Evolutionary conservation across 345 rosid species (phyloP), one percentile per base, ranked within the genome.

Genomic region (Mercurialis annua): DNA sequence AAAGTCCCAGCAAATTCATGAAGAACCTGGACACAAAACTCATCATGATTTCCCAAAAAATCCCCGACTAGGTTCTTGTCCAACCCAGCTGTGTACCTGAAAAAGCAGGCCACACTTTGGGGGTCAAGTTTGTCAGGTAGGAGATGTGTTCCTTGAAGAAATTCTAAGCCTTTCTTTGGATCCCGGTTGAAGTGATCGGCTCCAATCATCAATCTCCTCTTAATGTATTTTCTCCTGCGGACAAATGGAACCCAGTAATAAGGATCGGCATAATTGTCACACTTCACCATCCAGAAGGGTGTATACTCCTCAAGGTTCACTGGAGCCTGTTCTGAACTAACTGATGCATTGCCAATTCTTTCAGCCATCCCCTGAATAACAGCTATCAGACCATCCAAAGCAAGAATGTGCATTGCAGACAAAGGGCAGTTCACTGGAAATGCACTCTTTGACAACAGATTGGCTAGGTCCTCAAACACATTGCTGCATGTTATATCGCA

Each of bases 141-240:
- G 76, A 94, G 96, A 84, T 94, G 97, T 30, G 96, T 89, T 77
- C 96, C 99, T 82, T 94, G 99, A 43, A 94, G 99, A 80, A 87
- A 92, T 77, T 94, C 98, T 70, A 94, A 73, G 71, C 99, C 99
- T 76, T 94, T 94, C 88, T 94, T 91, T 3, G 99, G 98, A 66
- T 94, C 98, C 74, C 99, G 93, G 77, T 94, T 94, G 68, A 94
- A 94, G 78, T 94, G 99, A 85, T 94, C 98, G 69, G 98, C 99
- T 69, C 99, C 99, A 74, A 94, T 89, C 98, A 91, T 94, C 73
- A 94, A 82, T 76, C 97, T 86, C 80, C 98, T 91, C 82, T 94
- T 94, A 62, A 92, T 91, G 73, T 88, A 89, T 81, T 92, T 94
- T 75, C 90, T 89, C 76, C 90, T 79, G 4, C 96, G 90, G 67